phyloP scores from a whole-genome alignment of 2,329 filamentous ascomycete genomes.

The Graphium sp. region DNA sequence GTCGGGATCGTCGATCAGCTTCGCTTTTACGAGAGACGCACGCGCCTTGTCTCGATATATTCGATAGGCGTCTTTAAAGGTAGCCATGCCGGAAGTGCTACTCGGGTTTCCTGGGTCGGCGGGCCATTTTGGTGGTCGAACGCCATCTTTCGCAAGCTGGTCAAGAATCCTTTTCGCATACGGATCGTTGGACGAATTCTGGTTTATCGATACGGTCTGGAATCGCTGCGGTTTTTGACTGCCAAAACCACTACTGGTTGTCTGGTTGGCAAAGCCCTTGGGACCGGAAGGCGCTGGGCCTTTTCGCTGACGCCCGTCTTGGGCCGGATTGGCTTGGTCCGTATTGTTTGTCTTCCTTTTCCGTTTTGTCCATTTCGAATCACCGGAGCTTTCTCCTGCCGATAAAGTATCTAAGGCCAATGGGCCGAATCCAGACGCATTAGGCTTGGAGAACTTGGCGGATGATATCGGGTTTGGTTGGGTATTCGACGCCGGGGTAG shows the following conservation, averaged over 20 bases:
- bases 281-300: not conserved
- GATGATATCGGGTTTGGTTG: slow-evolving; percentile 1
- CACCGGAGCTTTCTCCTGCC: not conserved
- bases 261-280: not conserved
- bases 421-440: slow-evolving; percentile 1
- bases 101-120: slow-evolving; percentile 32
- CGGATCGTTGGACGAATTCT: slow-evolving; percentile 12
- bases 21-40: slow-evolving; percentile 37
- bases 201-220: too few relatives aligned
- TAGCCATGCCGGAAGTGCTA: slow-evolving; percentile 32
- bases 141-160: slow-evolving; percentile 35
- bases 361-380: not conserved
- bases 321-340: not conserved
- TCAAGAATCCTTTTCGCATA: slow-evolving; percentile 33
- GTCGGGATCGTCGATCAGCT: slow-evolving; percentile 47
- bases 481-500: not conserved
- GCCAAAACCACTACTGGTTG: not conserved
- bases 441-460: slow-evolving; percentile 1
- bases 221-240: slow-evolving; percentile 1
- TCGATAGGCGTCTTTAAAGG: slow-evolving; percentile 37
- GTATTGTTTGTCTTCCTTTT: not conserved
- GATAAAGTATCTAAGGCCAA: not conserved
- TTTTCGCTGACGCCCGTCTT: slow-evolving; percentile 1
- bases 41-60: slow-evolving; percentile 39
- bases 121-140: slow-evolving; percentile 38